Base-by-base conservation (phyloP, 192 early-diverging fungal species). In the Ambispora gerdemannii region DNA sequence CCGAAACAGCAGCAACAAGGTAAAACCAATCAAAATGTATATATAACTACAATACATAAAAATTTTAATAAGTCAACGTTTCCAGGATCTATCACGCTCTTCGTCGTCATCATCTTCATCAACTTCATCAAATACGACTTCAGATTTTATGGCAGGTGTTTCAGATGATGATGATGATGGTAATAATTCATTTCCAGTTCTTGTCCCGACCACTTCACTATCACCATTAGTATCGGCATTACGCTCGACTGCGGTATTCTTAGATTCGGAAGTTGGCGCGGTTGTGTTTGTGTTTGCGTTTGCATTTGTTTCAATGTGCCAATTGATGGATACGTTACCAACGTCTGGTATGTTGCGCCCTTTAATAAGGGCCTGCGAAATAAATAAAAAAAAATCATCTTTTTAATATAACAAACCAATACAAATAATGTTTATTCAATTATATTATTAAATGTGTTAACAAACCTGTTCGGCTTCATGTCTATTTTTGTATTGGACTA, bases 391-490 rank as follows among this genome's bases (percentile, higher is more conserved):
- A 34, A 19, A 58, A 19, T 31, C 27, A 49, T 31, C 49, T 47
- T 19, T 56, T 50, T 2, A 70, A 67, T 60, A 71, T 62, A 8
- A 63, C 52, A n/a, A 51, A 38, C 47, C 71, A 72, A 11, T 56
- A 67, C 24, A 70, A 70, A 10, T 77, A 69, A 30, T 4, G 51
- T 53, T 31, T 28, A 30, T 32, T 32, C 10, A 6, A 13, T 32
- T 32, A 10, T 13, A 32, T 19, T 32, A 33, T 47, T 22, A 22
- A 47, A 22, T 43, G 4, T 22, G 11, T 13, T 3, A n/a, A 43
- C n/a, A 50, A 13, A 84, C 87, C 61, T 71, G 72, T 71, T 89
- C 88, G 2, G 85, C 84, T 22, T 89, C 84, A 20, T 81, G 71
- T 30, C 88, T 77, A 38, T 72, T 77, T 63, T 81, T 80, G 58